Evolutionary conservation across 148 eudicot genomes (phyloP).

Genomic region (Dianthus caryophyllus): DNA sequence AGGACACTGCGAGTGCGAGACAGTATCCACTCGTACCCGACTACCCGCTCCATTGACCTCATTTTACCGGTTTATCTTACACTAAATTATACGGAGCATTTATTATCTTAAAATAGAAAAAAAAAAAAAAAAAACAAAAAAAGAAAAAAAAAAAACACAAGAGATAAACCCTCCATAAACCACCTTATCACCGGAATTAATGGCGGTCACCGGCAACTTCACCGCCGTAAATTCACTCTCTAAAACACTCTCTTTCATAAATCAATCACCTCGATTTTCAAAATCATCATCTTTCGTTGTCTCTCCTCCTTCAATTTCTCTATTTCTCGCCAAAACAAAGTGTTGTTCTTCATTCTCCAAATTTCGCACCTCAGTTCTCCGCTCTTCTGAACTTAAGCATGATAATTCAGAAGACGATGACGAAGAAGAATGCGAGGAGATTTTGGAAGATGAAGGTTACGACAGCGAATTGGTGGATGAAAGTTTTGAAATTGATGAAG

Average conservation of each 20-base stretch:
- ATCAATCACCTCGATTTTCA: slow-evolving; percentile 1
- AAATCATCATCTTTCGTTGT: not conserved
- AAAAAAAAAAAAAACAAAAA: no score
- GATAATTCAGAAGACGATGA: slow-evolving; percentile 5
- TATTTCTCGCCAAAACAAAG: slow-evolving; percentile 17
- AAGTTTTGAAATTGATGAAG: slow-evolving; percentile 36
- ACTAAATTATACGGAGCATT: no score
- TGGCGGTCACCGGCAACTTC: slow-evolving; percentile 19
- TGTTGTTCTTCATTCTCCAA: slow-evolving; percentile 22
- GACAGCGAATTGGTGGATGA: slow-evolving; percentile 38
- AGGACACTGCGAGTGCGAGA: no score
- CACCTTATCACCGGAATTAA: slow-evolving; percentile 15
- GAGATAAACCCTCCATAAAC: slow-evolving; percentile 30
- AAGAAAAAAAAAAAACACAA: not conserved
- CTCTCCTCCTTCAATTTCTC: slow-evolving; percentile 4
- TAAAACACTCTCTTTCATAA: slow-evolving; percentile 11
- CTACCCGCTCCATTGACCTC: no score
- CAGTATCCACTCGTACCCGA: no score
- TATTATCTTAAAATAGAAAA: no score
- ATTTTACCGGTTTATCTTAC: no score
- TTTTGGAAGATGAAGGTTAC: slow-evolving; percentile 32
- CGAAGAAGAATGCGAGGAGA: slow-evolving; percentile 27
- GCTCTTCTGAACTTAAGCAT: slow-evolving; percentile 6
- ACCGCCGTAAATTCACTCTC: slow-evolving; percentile 23
- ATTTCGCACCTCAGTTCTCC: slow-evolving; percentile 24